These are phyloP conservation scores for Aspergillaceae sp. DNA, from an alignment of 2,329 filamentous ascomycete genomes.

Conservation along the genomic window DNA sequence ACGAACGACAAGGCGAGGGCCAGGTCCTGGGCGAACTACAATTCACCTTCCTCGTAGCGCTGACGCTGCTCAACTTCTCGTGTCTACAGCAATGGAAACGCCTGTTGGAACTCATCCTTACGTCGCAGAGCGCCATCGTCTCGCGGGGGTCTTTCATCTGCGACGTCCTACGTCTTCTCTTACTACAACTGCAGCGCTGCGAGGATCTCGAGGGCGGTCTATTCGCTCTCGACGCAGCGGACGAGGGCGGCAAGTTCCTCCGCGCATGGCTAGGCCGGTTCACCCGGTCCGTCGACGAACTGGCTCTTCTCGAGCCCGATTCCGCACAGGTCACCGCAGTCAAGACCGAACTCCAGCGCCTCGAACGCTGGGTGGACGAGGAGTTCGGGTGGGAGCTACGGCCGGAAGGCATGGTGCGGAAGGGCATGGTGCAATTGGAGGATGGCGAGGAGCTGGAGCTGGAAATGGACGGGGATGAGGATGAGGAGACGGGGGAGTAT, in stretches of 20 bases:
- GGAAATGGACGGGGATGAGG: constrained; percentile 51
- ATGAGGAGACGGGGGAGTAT: constrained; percentile 58
- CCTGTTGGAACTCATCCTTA: constrained; percentile 48
- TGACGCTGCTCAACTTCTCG: constrained; percentile 58
- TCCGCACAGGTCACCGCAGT: constrained; percentile 18
- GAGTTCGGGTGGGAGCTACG: constrained; percentile 52
- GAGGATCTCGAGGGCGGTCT: constrained; percentile 53
- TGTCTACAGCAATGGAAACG: constrained; percentile 60
- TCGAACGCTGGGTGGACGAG: constrained; percentile 47
- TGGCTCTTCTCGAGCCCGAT: constrained; percentile 9
- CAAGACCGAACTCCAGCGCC: constrained; percentile 45
- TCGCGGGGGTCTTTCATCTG: constrained; percentile 45
- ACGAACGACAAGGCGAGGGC: constrained; percentile 19
- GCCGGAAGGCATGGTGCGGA: constrained; percentile 44
- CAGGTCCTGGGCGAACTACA: constrained; percentile 52
- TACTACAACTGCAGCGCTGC: constrained; percentile 47
- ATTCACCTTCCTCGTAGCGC: constrained; percentile 54
- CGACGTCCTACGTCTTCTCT: constrained; percentile 42
- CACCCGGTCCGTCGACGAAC: constrained; percentile 42
- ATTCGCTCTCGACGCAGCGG: constrained; percentile 46
- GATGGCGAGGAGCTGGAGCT: constrained; percentile 56
- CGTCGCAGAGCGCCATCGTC: constrained; percentile 44
- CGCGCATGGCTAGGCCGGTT: constrained; percentile 46
- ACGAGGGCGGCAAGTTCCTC: constrained; percentile 46
- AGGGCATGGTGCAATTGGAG: constrained; percentile 52